These are phyloP conservation scores for Chytriomyces confervae DNA, from an alignment of 192 early-diverging fungal genomes.

Conservation along the genomic window DNA sequence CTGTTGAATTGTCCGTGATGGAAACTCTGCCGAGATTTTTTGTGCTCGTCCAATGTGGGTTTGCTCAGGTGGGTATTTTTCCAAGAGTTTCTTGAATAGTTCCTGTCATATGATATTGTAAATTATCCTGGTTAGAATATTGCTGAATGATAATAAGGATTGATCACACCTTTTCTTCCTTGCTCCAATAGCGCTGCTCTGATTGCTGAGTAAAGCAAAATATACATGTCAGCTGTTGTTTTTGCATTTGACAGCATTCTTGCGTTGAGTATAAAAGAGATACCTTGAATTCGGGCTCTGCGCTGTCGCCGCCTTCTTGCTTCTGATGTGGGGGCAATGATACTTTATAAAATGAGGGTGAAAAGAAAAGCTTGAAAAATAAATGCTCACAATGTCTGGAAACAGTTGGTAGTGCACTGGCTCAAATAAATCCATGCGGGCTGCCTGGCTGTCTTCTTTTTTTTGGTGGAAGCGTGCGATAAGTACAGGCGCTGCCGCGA, in stretches of 20 bases:
- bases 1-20: background rate
- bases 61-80: constrained; percentile 5
- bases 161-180: background rate
- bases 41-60: background rate
- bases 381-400: background rate
- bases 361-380: background rate
- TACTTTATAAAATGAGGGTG: background rate
- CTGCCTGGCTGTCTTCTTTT: no score
- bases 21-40: background rate
- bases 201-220: background rate
- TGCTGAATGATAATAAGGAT: background rate
- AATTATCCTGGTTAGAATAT: background rate
- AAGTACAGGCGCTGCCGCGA: no score
- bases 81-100: background rate
- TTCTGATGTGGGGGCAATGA: background rate
- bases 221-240: background rate
- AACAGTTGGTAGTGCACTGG: constrained; percentile 6
- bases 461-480: no score
- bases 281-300: background rate
- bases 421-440: constrained; percentile 4
- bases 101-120: no score
- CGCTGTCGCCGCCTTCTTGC: background rate
- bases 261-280: background rate
- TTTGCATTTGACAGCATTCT: background rate
- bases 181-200: background rate